Base-by-base conservation (phyloP, 441 rosid genomes). In the Mallotus repandus region DNA sequence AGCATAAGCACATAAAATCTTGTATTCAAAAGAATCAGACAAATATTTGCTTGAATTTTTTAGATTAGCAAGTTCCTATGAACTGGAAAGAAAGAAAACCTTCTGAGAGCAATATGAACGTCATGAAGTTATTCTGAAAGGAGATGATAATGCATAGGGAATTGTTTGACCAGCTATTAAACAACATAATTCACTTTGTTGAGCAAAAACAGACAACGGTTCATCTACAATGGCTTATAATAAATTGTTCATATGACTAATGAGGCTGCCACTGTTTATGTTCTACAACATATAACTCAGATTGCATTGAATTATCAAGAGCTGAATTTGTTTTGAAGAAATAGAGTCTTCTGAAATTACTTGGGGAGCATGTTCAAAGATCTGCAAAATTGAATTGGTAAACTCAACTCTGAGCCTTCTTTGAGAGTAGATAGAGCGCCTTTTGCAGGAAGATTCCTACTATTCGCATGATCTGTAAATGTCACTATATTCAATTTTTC, bases 361-460 rank as follows among this genome's bases (percentile, higher is more conserved):
- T 73, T 38, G 75, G 10, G 21, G 62, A 54, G 14, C 29, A 61
- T 63, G 38, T 45, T 48, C 72, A 49, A 78, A 63, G 65, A 66
- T 69, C 68, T 68, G 71, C 41, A 25, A 50, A 58, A 38, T 69
- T 77, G 77, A 74, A 65, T 59, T 58, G 22, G 77, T 25, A 25
- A 25, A 25, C 29, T 38, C 3, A 53, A 38, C 38, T 69, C 77
- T 12, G 56, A 48, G 48, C 16, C 48, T 50, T 66, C 76, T 35
- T 22, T 68, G 19, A 52, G 14, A 52, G 61, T 32, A 66, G 80
- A 70, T 69, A n/a, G 54, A 21, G 59, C 63, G 38, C 4, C 55
- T 68, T 60, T 53, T 35, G 73, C 65, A 70, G 66, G n/a, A 62
- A 18, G 14, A 7, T 69, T 72, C 69, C 60, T 72, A 25, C 49